Conservation (phyloP, 352 stramenopile genomes). For the Pythium graminicola region DNA sequence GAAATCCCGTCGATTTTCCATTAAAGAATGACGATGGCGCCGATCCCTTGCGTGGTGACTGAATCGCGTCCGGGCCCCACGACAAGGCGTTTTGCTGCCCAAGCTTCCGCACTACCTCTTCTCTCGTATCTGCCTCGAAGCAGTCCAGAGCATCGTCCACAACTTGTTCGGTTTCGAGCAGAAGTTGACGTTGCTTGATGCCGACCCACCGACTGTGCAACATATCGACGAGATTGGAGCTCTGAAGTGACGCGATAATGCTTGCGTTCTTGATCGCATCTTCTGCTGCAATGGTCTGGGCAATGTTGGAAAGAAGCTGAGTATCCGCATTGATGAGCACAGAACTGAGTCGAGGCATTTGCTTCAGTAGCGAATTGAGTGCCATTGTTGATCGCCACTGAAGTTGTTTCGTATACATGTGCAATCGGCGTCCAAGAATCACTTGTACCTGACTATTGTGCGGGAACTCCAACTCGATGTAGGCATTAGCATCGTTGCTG, state of each 20-base stretch:
- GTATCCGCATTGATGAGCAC: slow-evolving; percentile 45
- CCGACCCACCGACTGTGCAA: slow-evolving; percentile 65
- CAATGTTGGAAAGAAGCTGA: slow-evolving; percentile 57
- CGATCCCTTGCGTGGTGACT: slow-evolving; percentile 52
- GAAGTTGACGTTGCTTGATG: slow-evolving; percentile 65
- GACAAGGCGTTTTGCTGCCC: slow-evolving; percentile 71
- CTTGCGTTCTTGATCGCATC: slow-evolving; percentile 32
- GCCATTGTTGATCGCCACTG: slow-evolving; percentile 77
- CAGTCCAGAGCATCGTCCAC: slow-evolving; percentile 66
- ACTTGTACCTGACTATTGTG: slow-evolving; percentile 61
- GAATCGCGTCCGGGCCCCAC: slow-evolving; percentile 78
- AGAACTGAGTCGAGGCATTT: slow-evolving; percentile 42
- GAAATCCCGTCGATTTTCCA: neutral
- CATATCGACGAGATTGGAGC: slow-evolving; percentile 10
- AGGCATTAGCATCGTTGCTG: slow-evolving; percentile 26
- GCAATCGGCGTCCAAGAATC: slow-evolving; percentile 49
- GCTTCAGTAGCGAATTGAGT: slow-evolving; percentile 59
- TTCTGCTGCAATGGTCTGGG: slow-evolving; percentile 46
- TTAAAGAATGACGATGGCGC: slow-evolving; percentile 18
- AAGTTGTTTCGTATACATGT: slow-evolving; percentile 71
- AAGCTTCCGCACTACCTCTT: slow-evolving; percentile 65
- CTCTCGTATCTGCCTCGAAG: slow-evolving; percentile 44
- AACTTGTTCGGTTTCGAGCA: slow-evolving; percentile 61
- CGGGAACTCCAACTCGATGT: slow-evolving; percentile 47
- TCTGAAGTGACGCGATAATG: slow-evolving; percentile 14